Percentiles rank a stretch among this genome's conserved stretches.
phyloP scores from a whole-genome alignment of 305 asterid genomes.

The Rubia tinctorum region DNA sequence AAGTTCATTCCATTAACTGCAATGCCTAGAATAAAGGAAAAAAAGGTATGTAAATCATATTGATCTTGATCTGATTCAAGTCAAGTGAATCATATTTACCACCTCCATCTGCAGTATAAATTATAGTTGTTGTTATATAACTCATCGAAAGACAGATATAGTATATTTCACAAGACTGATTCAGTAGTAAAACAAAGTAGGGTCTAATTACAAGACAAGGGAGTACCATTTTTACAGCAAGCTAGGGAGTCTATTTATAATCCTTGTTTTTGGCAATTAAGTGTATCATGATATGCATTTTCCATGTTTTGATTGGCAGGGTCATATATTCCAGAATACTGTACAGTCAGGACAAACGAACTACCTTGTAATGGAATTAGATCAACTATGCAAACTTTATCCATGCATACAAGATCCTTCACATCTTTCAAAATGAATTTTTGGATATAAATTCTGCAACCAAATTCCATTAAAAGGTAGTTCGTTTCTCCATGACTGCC shows the following conservation, averaged over 20 bases:
- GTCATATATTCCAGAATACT: conserved; percentile 17
- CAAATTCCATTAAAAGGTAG: conserved; percentile 42
- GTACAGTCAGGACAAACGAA: conserved; percentile 31
- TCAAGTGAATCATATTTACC: not conserved
- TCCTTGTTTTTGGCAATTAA: not conserved
- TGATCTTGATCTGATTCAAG: not conserved
- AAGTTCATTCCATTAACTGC: conserved; percentile 1
- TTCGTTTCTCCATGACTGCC: conserved; percentile 29
- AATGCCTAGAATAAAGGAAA: not conserved
- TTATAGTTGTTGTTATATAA: too few species aligned
- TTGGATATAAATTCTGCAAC: not conserved
- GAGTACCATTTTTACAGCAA: too few species aligned
- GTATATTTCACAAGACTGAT: too few species aligned
- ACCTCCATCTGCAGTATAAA: not conserved
- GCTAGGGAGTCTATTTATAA: too few species aligned
- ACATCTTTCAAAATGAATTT: not conserved
- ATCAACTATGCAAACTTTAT: not conserved
- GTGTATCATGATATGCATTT: not conserved
- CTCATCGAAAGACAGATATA: too few species aligned
- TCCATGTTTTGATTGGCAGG: not conserved
- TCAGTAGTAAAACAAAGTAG: too few species aligned
- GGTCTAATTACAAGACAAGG: too few species aligned
- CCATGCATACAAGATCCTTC: conserved; percentile 1
- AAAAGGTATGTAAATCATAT: not conserved
- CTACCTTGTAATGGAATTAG: conserved; percentile 37